Conservation (phyloP, 1,284 basidiomycete species). For the Ganoderma sinense region DNA sequence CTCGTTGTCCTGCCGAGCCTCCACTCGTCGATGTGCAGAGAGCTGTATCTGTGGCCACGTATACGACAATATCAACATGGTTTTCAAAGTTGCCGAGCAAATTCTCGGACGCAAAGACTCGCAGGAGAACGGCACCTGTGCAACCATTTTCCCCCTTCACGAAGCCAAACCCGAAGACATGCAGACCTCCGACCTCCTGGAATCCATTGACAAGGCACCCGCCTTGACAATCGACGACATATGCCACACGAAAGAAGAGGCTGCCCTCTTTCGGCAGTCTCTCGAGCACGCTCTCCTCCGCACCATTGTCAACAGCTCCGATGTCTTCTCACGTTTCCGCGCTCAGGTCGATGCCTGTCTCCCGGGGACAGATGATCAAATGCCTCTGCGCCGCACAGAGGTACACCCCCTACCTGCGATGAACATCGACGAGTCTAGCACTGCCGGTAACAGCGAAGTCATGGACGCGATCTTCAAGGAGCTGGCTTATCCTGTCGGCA, state of each 20-base stretch:
- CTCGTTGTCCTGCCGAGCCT: constrained; percentile 6
- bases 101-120: constrained; percentile 41
- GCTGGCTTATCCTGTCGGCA: constrained; percentile 29
- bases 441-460: constrained; percentile 44
- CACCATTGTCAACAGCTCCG: constrained; percentile 42
- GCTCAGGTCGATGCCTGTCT: constrained; percentile 26
- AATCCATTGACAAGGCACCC: constrained; percentile 32
- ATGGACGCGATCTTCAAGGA: constrained; percentile 41
- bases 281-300: constrained; percentile 42
- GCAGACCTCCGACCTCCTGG: constrained; percentile 24
- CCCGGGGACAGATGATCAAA: constrained; percentile 29
- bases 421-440: constrained; percentile 48
- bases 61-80: constrained; percentile 48
- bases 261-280: constrained; percentile 9
- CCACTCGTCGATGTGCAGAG: constrained; percentile 29
- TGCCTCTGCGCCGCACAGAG: constrained; percentile 28
- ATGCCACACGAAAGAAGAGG: constrained; percentile 32
- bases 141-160: constrained; percentile 35
- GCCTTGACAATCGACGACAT: constrained; percentile 37
- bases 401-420: constrained; percentile 41
- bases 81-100: constrained; percentile 41
- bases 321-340: constrained; percentile 37
- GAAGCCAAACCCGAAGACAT: constrained; percentile 35
- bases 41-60: constrained; percentile 30
- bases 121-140: constrained; percentile 42